Base-by-base conservation (phyloP, 768 basidiomycete species). In the Pholiota microspora region DNA sequence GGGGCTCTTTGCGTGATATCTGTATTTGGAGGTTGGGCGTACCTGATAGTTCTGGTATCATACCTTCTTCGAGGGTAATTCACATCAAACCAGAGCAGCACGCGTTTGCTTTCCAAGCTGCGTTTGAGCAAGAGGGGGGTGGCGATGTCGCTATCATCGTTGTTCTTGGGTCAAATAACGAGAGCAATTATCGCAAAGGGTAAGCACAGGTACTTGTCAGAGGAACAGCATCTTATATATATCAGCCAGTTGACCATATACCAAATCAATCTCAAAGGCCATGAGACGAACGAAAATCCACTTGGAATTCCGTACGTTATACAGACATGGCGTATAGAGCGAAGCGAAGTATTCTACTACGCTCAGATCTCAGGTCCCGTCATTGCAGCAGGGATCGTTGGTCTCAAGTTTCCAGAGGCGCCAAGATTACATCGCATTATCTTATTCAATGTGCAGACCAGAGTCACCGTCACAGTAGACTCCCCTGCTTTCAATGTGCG, bases 1-100 rank as follows among this genome's bases (percentile, higher is more conserved):
- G 61, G 8, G 51, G 40, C 18, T 48, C 56, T 38, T 62, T 61
- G 7, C 72, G 77, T 4, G 66, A 69, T 27, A 60, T 84, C 18
- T 74, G 72, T 9, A 62, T 83, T 9, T 81, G 80, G 77, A 76
- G 70, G 60, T 38, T 67, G 25, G 58, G 63, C 4, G 57, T 49
- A 9, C 21, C 4, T 15, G 45, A 48, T 16, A 53, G 3, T 40
- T 36, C 45, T 61, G 51, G 46, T 56, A 27, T 23, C 32, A 31
- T 29, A 6, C 28, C 28, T 45, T 47, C 65, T 63, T 55, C 62
- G 65, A 29, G 65, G 67, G 47, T 57, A 25, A 68, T 71, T 16
- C 61, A 51, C 36, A 54, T 65, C 15, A 67, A 70, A 48, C 61
- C 71, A 6, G 47, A 60, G 9, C 56, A 64, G 31, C n/a, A n/a